These are phyloP conservation scores for Blastocrithidia nonstop DNA, from an alignment of 208 protist genomes.

Conservation along the genomic window DNA sequence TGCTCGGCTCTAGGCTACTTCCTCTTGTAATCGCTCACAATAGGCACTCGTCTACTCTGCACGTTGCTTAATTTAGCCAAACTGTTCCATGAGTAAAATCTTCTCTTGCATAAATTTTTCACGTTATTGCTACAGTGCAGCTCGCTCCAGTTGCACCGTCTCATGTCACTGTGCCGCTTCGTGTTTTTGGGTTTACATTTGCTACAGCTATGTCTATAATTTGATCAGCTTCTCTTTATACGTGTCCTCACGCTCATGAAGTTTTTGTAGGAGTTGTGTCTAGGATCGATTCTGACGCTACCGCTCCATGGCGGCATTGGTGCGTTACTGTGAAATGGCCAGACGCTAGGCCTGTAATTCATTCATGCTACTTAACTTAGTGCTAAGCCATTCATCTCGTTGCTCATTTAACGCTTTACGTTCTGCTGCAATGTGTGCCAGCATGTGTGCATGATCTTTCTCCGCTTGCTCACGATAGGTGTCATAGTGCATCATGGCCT, in stretches of 20 bases:
- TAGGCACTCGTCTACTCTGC: slow-evolving; percentile 63
- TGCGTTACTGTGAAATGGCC: slow-evolving; percentile 43
- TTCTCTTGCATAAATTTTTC: slow-evolving; percentile 72
- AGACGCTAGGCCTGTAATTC: slow-evolving; percentile 70
- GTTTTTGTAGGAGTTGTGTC: slow-evolving; percentile 42
- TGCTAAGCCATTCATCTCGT: slow-evolving; percentile 60
- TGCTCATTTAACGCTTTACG: slow-evolving; percentile 71
- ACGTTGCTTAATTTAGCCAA: slow-evolving; percentile 41
- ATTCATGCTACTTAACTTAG: slow-evolving; percentile 49
- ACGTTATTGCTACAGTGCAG: slow-evolving; percentile 46
- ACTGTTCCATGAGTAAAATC: slow-evolving; percentile 41
- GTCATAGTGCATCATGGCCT: slow-evolving; percentile 54
- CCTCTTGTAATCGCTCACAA: too few species aligned
- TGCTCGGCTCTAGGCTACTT: too few species aligned
- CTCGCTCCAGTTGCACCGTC: slow-evolving; percentile 28
- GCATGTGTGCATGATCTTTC: slow-evolving; percentile 59
- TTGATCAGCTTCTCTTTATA: slow-evolving; percentile 38
- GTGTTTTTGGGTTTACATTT: too few species aligned
- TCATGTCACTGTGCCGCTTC: slow-evolving; percentile 43
- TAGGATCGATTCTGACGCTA: slow-evolving; percentile 74
- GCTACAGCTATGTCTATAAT: too few species aligned
- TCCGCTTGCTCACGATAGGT: slow-evolving; percentile 69
- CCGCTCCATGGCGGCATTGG: slow-evolving; percentile 42
- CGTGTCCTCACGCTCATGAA: slow-evolving; percentile 61
- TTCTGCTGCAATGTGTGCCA: slow-evolving; percentile 64